A percentile compares a stretch with the other conserved stretches of the same genome.
phyloP scores from a whole-genome alignment of 441 rosid species.

The Pelargonium fulgidum region DNA sequence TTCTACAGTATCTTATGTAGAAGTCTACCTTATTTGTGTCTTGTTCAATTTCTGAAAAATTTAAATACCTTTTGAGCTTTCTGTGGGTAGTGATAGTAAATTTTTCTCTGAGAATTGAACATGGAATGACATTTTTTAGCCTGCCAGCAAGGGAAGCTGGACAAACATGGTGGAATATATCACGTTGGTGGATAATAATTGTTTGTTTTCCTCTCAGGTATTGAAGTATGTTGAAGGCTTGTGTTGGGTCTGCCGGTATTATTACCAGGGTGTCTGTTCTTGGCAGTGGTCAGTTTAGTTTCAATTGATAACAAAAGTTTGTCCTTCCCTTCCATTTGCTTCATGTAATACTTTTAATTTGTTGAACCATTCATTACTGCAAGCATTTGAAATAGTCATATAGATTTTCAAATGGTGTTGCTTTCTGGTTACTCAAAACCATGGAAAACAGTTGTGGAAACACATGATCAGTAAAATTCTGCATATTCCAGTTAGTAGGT shows the following conservation, averaged over 20 bases:
- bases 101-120: no score
- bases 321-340: constrained; percentile 1
- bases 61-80: no score
- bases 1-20: no score
- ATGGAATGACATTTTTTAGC: no score
- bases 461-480: not conserved
- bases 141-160: not conserved
- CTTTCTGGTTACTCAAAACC: constrained; percentile 9
- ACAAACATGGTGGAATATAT: not conserved
- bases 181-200: not conserved
- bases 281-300: constrained; percentile 84
- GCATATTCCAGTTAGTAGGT: not conserved
- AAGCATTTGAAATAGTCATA: not conserved
- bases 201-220: constrained; percentile 46
- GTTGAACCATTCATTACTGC: not conserved
- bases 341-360: not conserved
- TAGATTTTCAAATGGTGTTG: not conserved
- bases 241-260: constrained; percentile 96
- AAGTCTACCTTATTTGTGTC: no score
- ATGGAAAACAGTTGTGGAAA: not conserved
- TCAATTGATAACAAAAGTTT: not conserved
- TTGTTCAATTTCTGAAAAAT: no score
- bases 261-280: constrained; percentile 89
- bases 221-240: constrained; percentile 86
- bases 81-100: no score